A percentile compares a stretch with the other conserved stretches of the same genome.
These are phyloP conservation scores for Stachybotrys elegans DNA, from an alignment of 2,329 filamentous ascomycete species.

Conservation along the genomic window DNA sequence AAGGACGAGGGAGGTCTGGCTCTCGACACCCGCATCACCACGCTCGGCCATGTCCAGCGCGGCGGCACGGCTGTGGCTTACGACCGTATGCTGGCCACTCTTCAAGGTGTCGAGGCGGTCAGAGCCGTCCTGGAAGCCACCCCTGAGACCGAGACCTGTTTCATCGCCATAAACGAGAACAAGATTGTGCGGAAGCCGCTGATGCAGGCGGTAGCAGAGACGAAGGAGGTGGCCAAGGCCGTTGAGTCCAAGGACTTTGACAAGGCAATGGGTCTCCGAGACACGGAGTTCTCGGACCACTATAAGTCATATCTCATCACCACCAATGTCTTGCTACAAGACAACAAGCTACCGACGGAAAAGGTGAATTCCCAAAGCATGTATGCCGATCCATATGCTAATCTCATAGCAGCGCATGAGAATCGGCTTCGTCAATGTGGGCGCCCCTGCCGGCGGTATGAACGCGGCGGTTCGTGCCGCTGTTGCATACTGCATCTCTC, in stretches of 20 bases:
- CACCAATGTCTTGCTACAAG: conserved; percentile 71
- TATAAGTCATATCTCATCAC: conserved; percentile 88
- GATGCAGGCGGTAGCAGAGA: conserved; percentile 82
- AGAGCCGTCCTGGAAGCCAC: conserved; percentile 85
- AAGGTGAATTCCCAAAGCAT: conserved; percentile 49
- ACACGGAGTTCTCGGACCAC: conserved; percentile 91
- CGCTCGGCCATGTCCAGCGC: conserved; percentile 94
- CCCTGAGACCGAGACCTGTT: conserved; percentile 83
- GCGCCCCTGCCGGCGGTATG: conserved; percentile 95
- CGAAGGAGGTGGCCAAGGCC: conserved; percentile 75
- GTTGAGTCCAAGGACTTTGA: conserved; percentile 85
- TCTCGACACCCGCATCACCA: conserved; percentile 90
- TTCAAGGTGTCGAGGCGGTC: conserved; percentile 93
- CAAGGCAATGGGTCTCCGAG: conserved; percentile 79
- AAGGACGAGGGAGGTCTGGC: conserved; percentile 60
- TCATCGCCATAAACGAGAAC: conserved; percentile 96
- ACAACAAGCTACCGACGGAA: conserved; percentile 60
- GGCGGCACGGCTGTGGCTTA: conserved; percentile 90
- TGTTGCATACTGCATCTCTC: conserved; percentile 84
- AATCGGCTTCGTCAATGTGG: conserved; percentile 94
- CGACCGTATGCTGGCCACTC: conserved; percentile 85
- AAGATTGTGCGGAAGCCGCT: conserved; percentile 90
- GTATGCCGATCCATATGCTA: conserved; percentile 14
- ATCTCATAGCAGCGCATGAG: conserved; percentile 64
- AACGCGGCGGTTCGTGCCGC: conserved; percentile 92